Evolutionary conservation across 257 asterid genomes (phyloP), one percentile per base, ranked within the genome.

Genomic region (Paraleonurus japonicus): DNA sequence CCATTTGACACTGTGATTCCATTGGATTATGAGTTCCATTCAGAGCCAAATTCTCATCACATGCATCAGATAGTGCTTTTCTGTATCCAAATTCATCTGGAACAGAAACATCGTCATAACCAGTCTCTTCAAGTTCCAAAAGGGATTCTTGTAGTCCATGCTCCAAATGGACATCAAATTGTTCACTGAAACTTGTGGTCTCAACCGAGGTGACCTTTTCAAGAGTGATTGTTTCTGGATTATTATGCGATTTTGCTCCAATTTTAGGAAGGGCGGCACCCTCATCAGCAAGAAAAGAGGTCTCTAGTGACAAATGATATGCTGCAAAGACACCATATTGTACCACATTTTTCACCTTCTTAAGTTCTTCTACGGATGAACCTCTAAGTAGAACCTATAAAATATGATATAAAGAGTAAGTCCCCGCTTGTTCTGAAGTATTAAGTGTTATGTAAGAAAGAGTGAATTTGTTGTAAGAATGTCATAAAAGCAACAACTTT

Each of bases 281-380:
- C 61, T 55, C 61, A 23, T 55, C 61, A 23, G 61, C 61, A 55
- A 55, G 61, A 55, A 22, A 55, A 23, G 61, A 55, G 61, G 33
- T 23, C 33, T 55, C 61, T 55, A 55, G 33, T 0, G 32, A 55
- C 61, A 55, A 55, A 55, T 55, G 61, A 23, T 55, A 55, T 55
- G 61, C 61, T 55, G 61, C 61, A 55, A 55, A 55, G 61, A 55
- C 61, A 55, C 33, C 33, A 55, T 23, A 55, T 9, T 55, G 61
- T 17, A 55, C 61, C 61, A 55, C 61, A 11, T 55, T 55, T 55
- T 55, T 55, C 33, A 55, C 17, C 61, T 23, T 55, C 16, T 55
- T 55, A 55, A 55, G 61, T 55, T 55, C 61, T 55, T 55, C 61
- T 10, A 20, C 6, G 17, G 61, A 10, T 55, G 61, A 55, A 23